Conservation (phyloP, 2,329 filamentous ascomycete species). For the Leptodontidium sp. region DNA sequence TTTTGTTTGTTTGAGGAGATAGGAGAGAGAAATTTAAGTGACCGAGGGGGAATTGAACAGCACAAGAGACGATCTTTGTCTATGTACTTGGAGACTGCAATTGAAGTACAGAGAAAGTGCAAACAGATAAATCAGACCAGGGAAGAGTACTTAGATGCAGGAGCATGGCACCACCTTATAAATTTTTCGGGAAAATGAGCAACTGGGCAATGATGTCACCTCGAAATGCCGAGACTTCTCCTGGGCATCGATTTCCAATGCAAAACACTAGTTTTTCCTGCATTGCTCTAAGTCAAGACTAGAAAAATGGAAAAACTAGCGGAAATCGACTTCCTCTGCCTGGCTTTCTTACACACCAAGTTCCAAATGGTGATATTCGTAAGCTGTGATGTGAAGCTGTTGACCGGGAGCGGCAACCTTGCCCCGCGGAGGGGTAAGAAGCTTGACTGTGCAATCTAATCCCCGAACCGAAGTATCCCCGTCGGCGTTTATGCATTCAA, state of each 20-base stretch:
- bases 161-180: not conserved
- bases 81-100: not conserved
- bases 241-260: not conserved
- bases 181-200: not conserved
- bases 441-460: conserved; percentile 4
- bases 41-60: not conserved
- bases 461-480: not conserved
- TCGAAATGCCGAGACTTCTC: conserved; percentile 12
- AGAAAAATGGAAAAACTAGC: not conserved
- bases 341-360: not conserved
- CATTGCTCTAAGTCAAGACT: not conserved
- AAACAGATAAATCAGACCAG: not conserved
- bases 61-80: not conserved
- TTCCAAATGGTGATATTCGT: not conserved
- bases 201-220: conserved; percentile 28
- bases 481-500: not conserved
- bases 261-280: conserved; percentile 8
- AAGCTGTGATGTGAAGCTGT: not conserved
- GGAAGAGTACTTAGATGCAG: not conserved
- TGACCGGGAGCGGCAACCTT: not conserved
- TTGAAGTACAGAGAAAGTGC: not conserved
- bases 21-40: not conserved
- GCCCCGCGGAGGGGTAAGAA: conserved; percentile 19
- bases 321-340: not conserved
- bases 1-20: not conserved